phyloP scores from a whole-genome alignment of 1,139 yeast genomes.

The Trichomonascaceae sp. region DNA sequence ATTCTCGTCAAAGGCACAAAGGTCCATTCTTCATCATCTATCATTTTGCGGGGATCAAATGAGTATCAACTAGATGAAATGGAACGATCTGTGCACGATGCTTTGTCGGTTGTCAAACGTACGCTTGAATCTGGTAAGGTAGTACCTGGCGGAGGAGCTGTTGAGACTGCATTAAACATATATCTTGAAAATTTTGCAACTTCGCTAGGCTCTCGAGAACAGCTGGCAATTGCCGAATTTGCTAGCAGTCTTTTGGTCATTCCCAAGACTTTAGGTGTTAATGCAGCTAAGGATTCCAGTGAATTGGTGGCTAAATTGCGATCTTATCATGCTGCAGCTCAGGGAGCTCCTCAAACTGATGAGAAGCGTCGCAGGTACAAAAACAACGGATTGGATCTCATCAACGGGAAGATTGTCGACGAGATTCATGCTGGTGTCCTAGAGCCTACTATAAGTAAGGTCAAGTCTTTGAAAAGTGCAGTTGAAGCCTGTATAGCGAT shows the following conservation, averaged over 20 bases:
- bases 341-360: slow-evolving; percentile 76
- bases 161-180: slow-evolving; percentile 90
- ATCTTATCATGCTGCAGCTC: slow-evolving; percentile 95
- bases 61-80: slow-evolving; percentile 96
- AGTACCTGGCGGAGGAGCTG: slow-evolving; percentile 99
- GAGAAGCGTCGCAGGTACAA: slow-evolving; percentile 76
- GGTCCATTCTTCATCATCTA: slow-evolving; percentile 87
- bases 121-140: slow-evolving; percentile 91
- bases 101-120: slow-evolving; percentile 90
- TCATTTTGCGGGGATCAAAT: slow-evolving; percentile 91
- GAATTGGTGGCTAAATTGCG: slow-evolving; percentile 93
- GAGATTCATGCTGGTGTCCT: slow-evolving; percentile 79
- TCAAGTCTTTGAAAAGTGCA: slow-evolving; percentile 89
- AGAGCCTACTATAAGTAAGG: slow-evolving; percentile 91
- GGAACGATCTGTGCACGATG: slow-evolving; percentile 96
- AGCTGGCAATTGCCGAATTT: slow-evolving; percentile 95
- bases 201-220: slow-evolving; percentile 96
- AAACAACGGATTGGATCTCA: slow-evolving; percentile 86
- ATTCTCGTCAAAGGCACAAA: slow-evolving; percentile 90
- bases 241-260: slow-evolving; percentile 84
- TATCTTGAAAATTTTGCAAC: slow-evolving; percentile 97
- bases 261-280: slow-evolving; percentile 95
- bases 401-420: slow-evolving; percentile 87
- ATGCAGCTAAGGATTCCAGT: slow-evolving; percentile 95
- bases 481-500: slow-evolving; percentile 98